phyloP scores from a whole-genome alignment of 768 basidiomycete genomes.

The Lactarius deliciosus region DNA sequence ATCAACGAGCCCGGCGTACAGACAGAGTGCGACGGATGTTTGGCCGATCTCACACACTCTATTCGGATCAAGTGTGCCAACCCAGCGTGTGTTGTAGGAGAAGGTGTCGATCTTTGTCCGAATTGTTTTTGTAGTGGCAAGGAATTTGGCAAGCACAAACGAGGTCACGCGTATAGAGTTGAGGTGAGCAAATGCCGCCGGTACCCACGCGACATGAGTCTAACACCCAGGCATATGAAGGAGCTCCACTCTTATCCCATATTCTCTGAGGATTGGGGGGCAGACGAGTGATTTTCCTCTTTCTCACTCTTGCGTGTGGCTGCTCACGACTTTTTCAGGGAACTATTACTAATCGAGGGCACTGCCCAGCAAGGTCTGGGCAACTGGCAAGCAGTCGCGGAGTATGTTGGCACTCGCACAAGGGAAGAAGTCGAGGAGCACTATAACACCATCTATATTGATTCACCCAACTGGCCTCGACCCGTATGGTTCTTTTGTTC shows the following conservation, averaged over 20 bases:
- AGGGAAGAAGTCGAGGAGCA: conserved; percentile 93
- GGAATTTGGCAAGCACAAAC: conserved; percentile 83
- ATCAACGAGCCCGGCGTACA: conserved; percentile 81
- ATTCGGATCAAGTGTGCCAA: conserved; percentile 96
- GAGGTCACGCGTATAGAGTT: conserved; percentile 86
- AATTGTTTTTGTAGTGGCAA: conserved; percentile 89
- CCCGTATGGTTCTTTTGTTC: conserved; percentile 53
- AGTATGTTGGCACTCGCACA: conserved; percentile 90
- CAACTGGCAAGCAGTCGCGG: conserved; percentile 96
- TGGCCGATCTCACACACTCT: conserved; percentile 90
- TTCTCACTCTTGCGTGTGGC: conserved; percentile 1
- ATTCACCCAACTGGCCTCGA: conserved; percentile 75
- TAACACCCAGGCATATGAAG: conserved; percentile 41
- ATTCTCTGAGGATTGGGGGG: conserved; percentile 94
- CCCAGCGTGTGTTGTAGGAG: conserved; percentile 64
- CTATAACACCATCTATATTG: conserved; percentile 78
- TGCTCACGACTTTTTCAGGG: conserved; percentile 48
- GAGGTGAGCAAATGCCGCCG: conserved; percentile 53
- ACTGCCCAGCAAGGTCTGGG: conserved; percentile 85
- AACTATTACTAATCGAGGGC: conserved; percentile 86
- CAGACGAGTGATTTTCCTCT: conserved; percentile 75
- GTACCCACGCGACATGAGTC: conserved; percentile 13
- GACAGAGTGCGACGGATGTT: conserved; percentile 82
- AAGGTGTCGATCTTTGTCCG: conserved; percentile 92
- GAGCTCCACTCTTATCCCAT: conserved; percentile 97